These are phyloP conservation scores for Gnetum montanum DNA, from an alignment of 75 land plant species.

Conservation along the genomic window DNA sequence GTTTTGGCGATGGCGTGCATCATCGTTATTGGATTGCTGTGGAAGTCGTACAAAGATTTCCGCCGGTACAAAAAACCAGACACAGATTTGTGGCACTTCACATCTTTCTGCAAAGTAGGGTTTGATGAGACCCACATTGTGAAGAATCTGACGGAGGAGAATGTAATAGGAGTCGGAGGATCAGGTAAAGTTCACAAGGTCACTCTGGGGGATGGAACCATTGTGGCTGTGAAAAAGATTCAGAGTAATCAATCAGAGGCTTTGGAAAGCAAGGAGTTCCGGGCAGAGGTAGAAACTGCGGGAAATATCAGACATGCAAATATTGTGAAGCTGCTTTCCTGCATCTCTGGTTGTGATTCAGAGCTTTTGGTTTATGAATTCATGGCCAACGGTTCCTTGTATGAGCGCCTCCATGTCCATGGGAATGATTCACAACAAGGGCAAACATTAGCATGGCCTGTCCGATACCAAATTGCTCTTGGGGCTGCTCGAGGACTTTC, in stretches of 20 bases:
- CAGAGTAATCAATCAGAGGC: constrained; percentile 11
- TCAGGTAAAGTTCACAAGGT: constrained; percentile 66
- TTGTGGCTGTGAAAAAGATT: constrained; percentile 50
- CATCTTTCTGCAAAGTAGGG: constrained; percentile 60
- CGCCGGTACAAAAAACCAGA: background rate
- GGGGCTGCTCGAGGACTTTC: constrained; percentile 48
- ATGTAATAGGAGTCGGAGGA: constrained; percentile 66
- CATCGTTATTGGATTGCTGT: background rate
- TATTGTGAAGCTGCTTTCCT: constrained; percentile 71
- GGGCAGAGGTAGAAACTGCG: too few species aligned
- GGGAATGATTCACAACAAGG: constrained; percentile 9
- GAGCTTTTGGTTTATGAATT: constrained; percentile 71
- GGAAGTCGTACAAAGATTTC: constrained; percentile 6
- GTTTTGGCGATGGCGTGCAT: constrained; percentile 3
- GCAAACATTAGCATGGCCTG: constrained; percentile 42
- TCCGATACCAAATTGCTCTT: constrained; percentile 34
- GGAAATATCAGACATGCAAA: constrained; percentile 56
- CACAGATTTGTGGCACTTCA: constrained; percentile 53
- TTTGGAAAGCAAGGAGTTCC: constrained; percentile 31
- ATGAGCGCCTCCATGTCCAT: constrained; percentile 56
- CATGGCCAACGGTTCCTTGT: constrained; percentile 58
- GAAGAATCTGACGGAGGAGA: constrained; percentile 31
- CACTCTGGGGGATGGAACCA: too few species aligned
- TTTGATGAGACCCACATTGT: constrained; percentile 44
- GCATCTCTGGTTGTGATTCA: constrained; percentile 42